Base-by-base conservation (phyloP, 148 eudicot species). In the Nepenthes mirabilis region DNA sequence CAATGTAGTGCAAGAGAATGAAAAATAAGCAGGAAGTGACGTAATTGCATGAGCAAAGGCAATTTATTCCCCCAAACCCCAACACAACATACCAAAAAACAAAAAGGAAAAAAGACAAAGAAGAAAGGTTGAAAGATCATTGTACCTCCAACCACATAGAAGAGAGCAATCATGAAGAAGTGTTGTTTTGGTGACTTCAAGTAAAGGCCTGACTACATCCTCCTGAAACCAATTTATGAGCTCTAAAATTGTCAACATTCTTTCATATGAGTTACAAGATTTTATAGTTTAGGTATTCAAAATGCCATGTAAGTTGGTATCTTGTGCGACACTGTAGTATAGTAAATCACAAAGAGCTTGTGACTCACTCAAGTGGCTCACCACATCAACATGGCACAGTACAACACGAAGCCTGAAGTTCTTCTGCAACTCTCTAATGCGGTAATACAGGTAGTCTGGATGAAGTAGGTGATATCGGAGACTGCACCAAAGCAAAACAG, bases 151-250 rank as follows among this genome's bases (percentile, higher is more conserved):
- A 70, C 60, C 88, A 60, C 98, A 91, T 59, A 88, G 68, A 73
- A 91, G 98, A 60, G 96, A 88, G 78, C 96, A 91, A 75, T 91
- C 98, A 82, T 91, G 98, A 77, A 91, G 86, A 43, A 91, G 68
- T 58, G 96, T 78, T 33, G 97, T 91, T 76, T 70, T 91, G 35
- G 97, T 91, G 74, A 91, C 85, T 80, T 91, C 97, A 72, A 88
- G 94, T 59, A 88, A 76, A 48, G 97, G 96, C 78, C 83, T 91
- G 34, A 83, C 84, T 7, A 91, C 97, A 85, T 91, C 97, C 72
- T 88, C 96, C 97, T 91, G 87, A 73, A 75, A 64, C 34, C 58
- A 72, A 66, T 58, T 49, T 64, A 1, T 36, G 55, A 54, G 43
- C 1, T 3, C 11, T 36, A 58, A 6, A 52, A 9, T 7, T 0